Base-by-base conservation (phyloP, 2,329 filamentous ascomycete genomes). In the Thelonectria rubi region DNA sequence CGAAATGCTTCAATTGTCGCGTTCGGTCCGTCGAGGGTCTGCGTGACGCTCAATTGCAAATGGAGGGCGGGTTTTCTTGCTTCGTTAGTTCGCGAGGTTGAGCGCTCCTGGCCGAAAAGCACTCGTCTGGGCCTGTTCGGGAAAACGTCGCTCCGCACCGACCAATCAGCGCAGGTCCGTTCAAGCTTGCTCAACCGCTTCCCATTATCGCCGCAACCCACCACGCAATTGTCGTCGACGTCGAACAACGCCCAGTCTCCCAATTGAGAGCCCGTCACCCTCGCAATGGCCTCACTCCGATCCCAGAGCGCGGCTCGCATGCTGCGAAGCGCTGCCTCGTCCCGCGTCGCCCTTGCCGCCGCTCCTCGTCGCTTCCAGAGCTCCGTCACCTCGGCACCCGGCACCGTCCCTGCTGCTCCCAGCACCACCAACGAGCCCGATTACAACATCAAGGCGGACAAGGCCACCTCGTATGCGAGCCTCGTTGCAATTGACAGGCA, bases 401-500 rank as follows among this genome's bases (percentile, higher is more conserved):
- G 76, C 61, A 76, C 73, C 65, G 75, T 76, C 55, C 74, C 77
- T 65, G 74, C 72, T 65, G 74, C 73, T 64, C 78, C 75, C 60
- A 69, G 69, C 67, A 83, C 82, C 68, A 63, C 64, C 45, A 92
- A 95, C 76, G 84, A 91, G 71, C 93, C 92, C 63, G 90, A 97
- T 76, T 97, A 96, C 77, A 85, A 86, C 68, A 90, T 90, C 45
- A 88, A 88, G 52, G 85, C 91, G 71, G 94, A 98, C 79, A 94
- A 93, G 80, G 91, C 91, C 65, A 96, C 93, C 67, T 97, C 94
- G 94, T 97, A 86, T 70, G 78, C 60, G 37, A 34, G 26, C 55
- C 34, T 53, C 18, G 60, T 17, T 15, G 18, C 21, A 21, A 40
- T 62, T 32, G 18, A 56, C 17, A 37, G 12, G 5, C 9, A 20